These are phyloP conservation scores for Calonectria hongkongensis DNA, from an alignment of 2,329 filamentous ascomycete genomes.

Conservation along the genomic window DNA sequence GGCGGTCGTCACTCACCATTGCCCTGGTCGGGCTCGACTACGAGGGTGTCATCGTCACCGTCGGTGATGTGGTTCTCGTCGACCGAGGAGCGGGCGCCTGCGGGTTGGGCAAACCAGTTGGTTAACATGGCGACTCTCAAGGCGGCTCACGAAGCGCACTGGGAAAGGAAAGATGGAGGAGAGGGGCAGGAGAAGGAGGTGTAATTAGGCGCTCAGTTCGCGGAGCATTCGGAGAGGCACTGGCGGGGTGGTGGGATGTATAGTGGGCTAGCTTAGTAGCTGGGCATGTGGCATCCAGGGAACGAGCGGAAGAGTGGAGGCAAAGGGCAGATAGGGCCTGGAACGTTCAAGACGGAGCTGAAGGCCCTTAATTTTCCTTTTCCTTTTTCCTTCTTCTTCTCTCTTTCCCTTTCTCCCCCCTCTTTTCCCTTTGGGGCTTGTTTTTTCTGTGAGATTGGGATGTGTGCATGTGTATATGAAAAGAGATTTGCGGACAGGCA, in stretches of 20 bases:
- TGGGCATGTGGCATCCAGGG: constrained; percentile 44
- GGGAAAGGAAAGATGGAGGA: constrained; percentile 42
- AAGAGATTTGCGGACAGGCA: not conserved
- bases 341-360: constrained; percentile 41
- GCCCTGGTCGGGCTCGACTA: constrained; percentile 94
- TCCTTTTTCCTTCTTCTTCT: not conserved
- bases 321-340: constrained; percentile 42
- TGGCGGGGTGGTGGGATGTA: constrained; percentile 51
- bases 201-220: constrained; percentile 43
- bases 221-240: constrained; percentile 48
- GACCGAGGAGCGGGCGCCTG: constrained; percentile 72
- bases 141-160: constrained; percentile 31
- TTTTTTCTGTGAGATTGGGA: constrained; percentile 5
- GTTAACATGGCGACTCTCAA: constrained; percentile 62
- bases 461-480: constrained; percentile 8
- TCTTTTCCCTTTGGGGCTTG: not conserved
- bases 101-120: constrained; percentile 62
- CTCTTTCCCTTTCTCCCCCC: not conserved
- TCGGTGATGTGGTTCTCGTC: constrained; percentile 71
- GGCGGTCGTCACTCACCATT: constrained; percentile 80
- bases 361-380: constrained; percentile 18
- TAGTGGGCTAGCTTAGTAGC: constrained; percentile 35
- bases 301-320: constrained; percentile 43
- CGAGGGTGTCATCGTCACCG: constrained; percentile 81
- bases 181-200: constrained; percentile 44